Base-by-base conservation (phyloP, 257 asterid species). In the Rehmannia glutinosa region DNA sequence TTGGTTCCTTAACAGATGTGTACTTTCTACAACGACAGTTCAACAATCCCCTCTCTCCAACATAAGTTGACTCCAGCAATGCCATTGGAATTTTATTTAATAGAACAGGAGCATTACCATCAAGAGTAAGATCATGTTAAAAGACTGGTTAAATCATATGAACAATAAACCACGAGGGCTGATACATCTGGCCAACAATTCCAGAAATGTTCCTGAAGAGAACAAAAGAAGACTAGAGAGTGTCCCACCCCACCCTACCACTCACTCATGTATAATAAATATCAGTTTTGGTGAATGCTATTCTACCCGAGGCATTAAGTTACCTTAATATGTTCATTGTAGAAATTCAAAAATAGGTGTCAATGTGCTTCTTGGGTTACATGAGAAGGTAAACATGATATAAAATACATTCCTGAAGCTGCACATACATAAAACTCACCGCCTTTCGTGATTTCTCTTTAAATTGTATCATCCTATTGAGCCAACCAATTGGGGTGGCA, bases 401-500 rank as follows among this genome's bases (percentile, higher is more conserved):
- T 49, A 19, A 11, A 47, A 58, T 38, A 49, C 9, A 66, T 33
- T 50, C 28, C 25, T 35, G 43, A 57, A 55, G 35, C 56, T 30
- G 79, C 71, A 74, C 23, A 70, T 27, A 52, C 61, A 78, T 27
- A 75, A 76, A 49, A 73, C 89, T 74, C 80, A 94, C 97, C 72
- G 84, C 88, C 75, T 94, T 94, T 73, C 80, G 79, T 28, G 99
- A 94, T 74, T 91, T 94, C 81, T 94, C 99, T 77, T 88, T 94
- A 69, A 94, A 94, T 69, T 91, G 99, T 66, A 91, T 91, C 99
- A 94, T 94, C 80, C 73, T 85, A 63, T 91, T 94, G 64, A 94
- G 97, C 99, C 97, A 88, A 52, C 97, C 97, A 71, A 91, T 87
- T 61, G 97, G 99, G 21, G 95, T 85, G 50, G 91, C 82, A 52